Evolutionary conservation across 2,329 filamentous ascomycete genomes (phyloP), one percentile per base, ranked within the genome.

Genomic region (Neophaeococcomyces aloes): DNA sequence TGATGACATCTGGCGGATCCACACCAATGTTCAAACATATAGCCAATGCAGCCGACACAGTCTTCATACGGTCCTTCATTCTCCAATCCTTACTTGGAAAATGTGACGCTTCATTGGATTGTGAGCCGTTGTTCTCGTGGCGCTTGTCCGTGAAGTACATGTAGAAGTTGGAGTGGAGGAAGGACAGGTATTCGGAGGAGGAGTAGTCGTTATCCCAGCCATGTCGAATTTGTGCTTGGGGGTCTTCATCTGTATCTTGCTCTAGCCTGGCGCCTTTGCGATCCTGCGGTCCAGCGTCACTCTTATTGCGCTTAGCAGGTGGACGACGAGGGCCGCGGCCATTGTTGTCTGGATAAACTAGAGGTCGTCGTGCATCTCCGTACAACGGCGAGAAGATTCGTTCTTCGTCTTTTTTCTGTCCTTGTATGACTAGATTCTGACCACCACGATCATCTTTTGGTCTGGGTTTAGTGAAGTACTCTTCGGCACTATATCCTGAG

Each of bases 141-240:
- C 89, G 82, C 65, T 96, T 96, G 65, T 98, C 91, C 51, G 89
- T 95, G 64, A 85, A 98, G 66, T 98, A 98, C 89, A 96, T 96
- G 70, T 94, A 96, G 78, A 94, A 98, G 54, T 86, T 93, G 83
- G 82, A 87, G 41, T 83, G 86, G 51, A 94, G 71, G 53, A 87
- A 76, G 45, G 83, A 83, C 55, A 93, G 83, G 57, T 93, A 88
- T 59, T 94, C 86, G 54, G 87, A 84, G 4, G 84, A 93, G 59
- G 86, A 83, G 61, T 94, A 87, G 62, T 94, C 86, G 54, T 88
- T 83, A 59, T 94, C 86, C 69, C 91, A 95, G 37, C 88, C 88
- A 66, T 95, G 88, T 38, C 88, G 77, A 61, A 81, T 75, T 13
- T 44, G 41, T 38, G 47, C 49, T 71, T 34, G 39, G 18, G 39